Base-by-base conservation (phyloP, 345 rosid genomes). In the Litchi chinensis region DNA sequence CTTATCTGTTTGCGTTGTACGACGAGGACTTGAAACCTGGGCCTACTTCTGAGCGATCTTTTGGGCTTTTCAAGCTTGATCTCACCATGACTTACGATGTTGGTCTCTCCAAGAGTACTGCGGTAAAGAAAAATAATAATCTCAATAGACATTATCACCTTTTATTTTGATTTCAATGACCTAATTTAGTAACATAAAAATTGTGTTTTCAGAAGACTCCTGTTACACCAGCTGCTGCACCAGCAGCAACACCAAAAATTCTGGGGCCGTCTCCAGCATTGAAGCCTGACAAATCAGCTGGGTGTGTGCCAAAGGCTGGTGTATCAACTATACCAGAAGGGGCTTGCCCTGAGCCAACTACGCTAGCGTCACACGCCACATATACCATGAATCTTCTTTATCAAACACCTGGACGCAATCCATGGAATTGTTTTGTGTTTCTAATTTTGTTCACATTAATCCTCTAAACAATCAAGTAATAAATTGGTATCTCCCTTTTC, bases 11-110 rank as follows among this genome's bases (percentile, higher is more conserved):
- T 75, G 95, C 97, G 12, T 74, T 96, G 21, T 96, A 90, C 57
- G 97, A 96, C 40, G 99, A 96, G 82, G 87, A 96, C 82, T 86
- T 94, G 84, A 96, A 96, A 71, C 93, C 95, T 4, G 97, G 99
- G 22, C 93, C 89, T 68, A 63, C 77, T 16, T 92, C 96, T 0
- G 97, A 93, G 79, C 84, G 91, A 12, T 70, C 93, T 6, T 96
- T 93, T 32, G 98, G 97, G 3, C 89, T 96, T 78, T 96, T 89
- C 79, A 90, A 87, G 78, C 79, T 91, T 22, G 99, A 93, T 79
- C 86, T 91, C 64, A 83, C 97, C 73, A 81, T 88, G 94, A 90
- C 87, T 65, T 96, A 90, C 11, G 97, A 96, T 48, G 84, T 82
- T 1, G 99, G 99, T 9, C 97, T 96, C 74, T 78, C 87, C 70